phyloP scores from a whole-genome alignment of 2,329 filamentous ascomycete species.

The Ploettnerulaceae sp. region DNA sequence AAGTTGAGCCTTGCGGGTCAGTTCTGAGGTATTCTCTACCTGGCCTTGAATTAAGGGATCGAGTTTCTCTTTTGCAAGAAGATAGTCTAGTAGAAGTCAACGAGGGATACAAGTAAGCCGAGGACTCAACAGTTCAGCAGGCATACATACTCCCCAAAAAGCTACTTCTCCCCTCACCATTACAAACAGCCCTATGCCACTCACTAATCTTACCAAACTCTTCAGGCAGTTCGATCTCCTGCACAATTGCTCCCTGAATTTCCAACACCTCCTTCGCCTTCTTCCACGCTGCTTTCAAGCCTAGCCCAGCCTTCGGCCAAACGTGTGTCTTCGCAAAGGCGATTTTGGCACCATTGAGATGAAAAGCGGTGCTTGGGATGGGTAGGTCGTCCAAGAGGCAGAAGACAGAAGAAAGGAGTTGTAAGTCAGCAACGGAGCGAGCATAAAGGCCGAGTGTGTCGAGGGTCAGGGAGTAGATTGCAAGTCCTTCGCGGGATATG shows the following conservation, averaged over 20 bases:
- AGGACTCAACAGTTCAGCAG: background rate
- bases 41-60: slow-evolving; percentile 42
- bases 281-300: slow-evolving; percentile 40
- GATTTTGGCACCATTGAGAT: slow-evolving; percentile 46
- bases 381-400: slow-evolving; percentile 47
- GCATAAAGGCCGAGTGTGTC: slow-evolving; percentile 61
- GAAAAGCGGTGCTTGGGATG: slow-evolving; percentile 23
- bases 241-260: slow-evolving; percentile 47
- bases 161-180: slow-evolving; percentile 46
- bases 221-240: slow-evolving; percentile 49
- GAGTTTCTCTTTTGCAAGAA: slow-evolving; percentile 43
- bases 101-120: background rate
- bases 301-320: slow-evolving; percentile 45
- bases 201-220: slow-evolving; percentile 44
- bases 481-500: slow-evolving; percentile 57
- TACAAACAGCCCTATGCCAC: slow-evolving; percentile 49
- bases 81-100: slow-evolving; percentile 42
- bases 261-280: slow-evolving; percentile 39
- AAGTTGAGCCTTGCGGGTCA: slow-evolving; percentile 45
- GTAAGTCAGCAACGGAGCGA: slow-evolving; percentile 52
- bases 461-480: slow-evolving; percentile 52
- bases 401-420: slow-evolving; percentile 51
- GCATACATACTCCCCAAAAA: slow-evolving; percentile 40
- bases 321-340: slow-evolving; percentile 50
- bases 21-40: slow-evolving; percentile 44